phyloP scores from a whole-genome alignment of 2,329 filamentous ascomycete species.

The Fusarium chuoi region DNA sequence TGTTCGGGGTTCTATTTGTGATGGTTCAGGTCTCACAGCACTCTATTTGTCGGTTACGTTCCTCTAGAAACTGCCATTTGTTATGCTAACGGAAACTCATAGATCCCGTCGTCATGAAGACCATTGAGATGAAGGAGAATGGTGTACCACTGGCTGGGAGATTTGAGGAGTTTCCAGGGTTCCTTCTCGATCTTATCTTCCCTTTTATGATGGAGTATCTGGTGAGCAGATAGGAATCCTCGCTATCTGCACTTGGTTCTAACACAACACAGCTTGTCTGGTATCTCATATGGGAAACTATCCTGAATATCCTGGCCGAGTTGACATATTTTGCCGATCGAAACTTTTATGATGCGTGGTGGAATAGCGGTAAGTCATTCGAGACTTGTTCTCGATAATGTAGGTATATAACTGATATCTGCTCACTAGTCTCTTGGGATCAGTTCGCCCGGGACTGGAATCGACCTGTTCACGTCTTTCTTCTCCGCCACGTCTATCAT shows the following conservation, averaged over 20 bases:
- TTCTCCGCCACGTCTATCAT: slow-evolving; percentile 83
- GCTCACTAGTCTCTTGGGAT: slow-evolving; percentile 68
- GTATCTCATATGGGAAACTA: slow-evolving; percentile 84
- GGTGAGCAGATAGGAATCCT: slow-evolving; percentile 42
- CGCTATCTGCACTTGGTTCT: background rate
- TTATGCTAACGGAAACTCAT: slow-evolving; percentile 4
- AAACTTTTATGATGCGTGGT: slow-evolving; percentile 75
- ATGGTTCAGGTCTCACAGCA: slow-evolving; percentile 84
- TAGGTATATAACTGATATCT: background rate
- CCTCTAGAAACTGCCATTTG: background rate
- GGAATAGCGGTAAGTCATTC: slow-evolving; percentile 62
- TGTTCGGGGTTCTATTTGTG: slow-evolving; percentile 77
- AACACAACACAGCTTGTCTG: slow-evolving; percentile 64
- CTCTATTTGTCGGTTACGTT: slow-evolving; percentile 66
- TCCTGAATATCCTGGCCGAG: slow-evolving; percentile 80
- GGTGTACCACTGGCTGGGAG: slow-evolving; percentile 69
- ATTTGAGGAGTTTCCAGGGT: slow-evolving; percentile 76
- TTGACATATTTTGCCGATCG: slow-evolving; percentile 81
- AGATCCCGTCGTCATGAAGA: slow-evolving; percentile 76
- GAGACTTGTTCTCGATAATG: background rate
- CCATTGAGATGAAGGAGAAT: slow-evolving; percentile 73
- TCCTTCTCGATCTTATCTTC: slow-evolving; percentile 79
- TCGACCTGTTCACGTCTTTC: slow-evolving; percentile 78
- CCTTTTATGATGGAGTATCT: slow-evolving; percentile 84
- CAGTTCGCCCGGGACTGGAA: slow-evolving; percentile 87